phyloP scores from a whole-genome alignment of 164 flowering plant genomes.

The Kalanchoe fedtschenkoi region DNA sequence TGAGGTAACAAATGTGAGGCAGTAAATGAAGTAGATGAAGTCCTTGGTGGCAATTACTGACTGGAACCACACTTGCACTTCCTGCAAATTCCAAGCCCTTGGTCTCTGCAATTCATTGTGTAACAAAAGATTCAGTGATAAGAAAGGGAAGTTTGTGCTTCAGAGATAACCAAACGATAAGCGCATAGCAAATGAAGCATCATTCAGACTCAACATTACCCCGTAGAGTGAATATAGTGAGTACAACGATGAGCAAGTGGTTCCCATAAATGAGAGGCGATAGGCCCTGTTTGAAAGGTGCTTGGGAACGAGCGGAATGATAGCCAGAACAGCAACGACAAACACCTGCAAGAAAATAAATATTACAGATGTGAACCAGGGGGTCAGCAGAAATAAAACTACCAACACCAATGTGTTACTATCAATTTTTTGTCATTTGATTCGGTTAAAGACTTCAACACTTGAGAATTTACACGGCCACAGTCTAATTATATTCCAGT shows the following conservation, averaged over 20 bases:
- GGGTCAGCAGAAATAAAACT: too few relatives aligned
- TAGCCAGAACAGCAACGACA: slow-evolving; percentile 81
- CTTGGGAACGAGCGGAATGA: slow-evolving; percentile 63
- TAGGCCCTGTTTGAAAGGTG: slow-evolving; percentile 75
- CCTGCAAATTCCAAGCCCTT: slow-evolving; percentile 90
- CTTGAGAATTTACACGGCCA: too few relatives aligned
- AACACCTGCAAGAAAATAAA: slow-evolving; percentile 57
- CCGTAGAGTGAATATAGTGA: slow-evolving; percentile 83
- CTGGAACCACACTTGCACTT: slow-evolving; percentile 82
- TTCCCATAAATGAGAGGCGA: slow-evolving; percentile 82
- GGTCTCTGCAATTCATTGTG: slow-evolving; percentile 89
- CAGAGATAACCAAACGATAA: neutral
- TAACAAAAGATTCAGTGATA: too few relatives aligned
- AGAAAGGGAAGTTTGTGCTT: slow-evolving; percentile 8
- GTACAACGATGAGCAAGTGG: slow-evolving; percentile 64
- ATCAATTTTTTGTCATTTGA: too few relatives aligned
- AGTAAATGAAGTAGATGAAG: slow-evolving; percentile 83
- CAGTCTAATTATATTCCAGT: too few relatives aligned
- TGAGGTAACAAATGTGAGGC: slow-evolving; percentile 74
- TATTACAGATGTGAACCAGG: neutral
- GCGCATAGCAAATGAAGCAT: neutral
- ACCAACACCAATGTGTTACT: too few relatives aligned
- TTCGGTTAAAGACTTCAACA: too few relatives aligned
- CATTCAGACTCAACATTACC: slow-evolving; percentile 28
- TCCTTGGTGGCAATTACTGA: slow-evolving; percentile 80